Evolutionary conservation across 257 asterid species (phyloP).

Genomic region (Fraxinus quadrangulata): DNA sequence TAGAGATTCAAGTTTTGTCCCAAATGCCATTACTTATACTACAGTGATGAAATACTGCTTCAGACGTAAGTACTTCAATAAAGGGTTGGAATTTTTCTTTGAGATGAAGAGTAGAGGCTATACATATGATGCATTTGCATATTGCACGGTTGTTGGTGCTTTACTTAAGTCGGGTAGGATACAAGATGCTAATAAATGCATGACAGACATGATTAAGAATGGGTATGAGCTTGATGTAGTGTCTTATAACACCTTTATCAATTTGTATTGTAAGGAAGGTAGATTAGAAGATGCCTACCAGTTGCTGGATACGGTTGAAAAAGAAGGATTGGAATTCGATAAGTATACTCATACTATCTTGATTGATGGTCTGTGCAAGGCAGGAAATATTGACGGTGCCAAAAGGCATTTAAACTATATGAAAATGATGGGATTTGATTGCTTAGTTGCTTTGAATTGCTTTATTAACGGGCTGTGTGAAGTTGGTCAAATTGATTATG

Average conservation of each 20-base stretch:
- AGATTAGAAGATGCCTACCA: constrained; percentile 55
- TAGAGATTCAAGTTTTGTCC: constrained; percentile 48
- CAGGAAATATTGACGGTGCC: constrained; percentile 63
- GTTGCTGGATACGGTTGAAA: constrained; percentile 52
- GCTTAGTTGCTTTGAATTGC: constrained; percentile 74
- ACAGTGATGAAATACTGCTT: constrained; percentile 72
- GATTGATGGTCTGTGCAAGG: constrained; percentile 73
- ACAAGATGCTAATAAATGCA: constrained; percentile 48
- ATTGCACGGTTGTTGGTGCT: constrained; percentile 69
- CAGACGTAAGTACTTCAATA: constrained; percentile 42
- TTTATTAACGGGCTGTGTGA: constrained; percentile 68
- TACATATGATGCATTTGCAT: constrained; percentile 69
- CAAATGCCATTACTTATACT: constrained; percentile 87
- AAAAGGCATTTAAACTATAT: constrained; percentile 49
- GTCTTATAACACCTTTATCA: constrained; percentile 71
- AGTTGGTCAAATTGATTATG: constrained; percentile 62
- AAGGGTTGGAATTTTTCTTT: constrained; percentile 61
- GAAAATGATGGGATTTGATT: constrained; percentile 50
- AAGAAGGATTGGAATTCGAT: constrained; percentile 62
- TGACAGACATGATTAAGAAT: constrained; percentile 63
- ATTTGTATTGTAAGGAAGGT: constrained; percentile 64
- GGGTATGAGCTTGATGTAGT: constrained; percentile 77
- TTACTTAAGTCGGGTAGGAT: constrained; percentile 57
- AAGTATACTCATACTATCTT: constrained; percentile 71
- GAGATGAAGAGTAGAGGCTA: constrained; percentile 88